Evolutionary conservation across 179 eudicot genomes (phyloP).

Genomic region (Silene coronaria): DNA sequence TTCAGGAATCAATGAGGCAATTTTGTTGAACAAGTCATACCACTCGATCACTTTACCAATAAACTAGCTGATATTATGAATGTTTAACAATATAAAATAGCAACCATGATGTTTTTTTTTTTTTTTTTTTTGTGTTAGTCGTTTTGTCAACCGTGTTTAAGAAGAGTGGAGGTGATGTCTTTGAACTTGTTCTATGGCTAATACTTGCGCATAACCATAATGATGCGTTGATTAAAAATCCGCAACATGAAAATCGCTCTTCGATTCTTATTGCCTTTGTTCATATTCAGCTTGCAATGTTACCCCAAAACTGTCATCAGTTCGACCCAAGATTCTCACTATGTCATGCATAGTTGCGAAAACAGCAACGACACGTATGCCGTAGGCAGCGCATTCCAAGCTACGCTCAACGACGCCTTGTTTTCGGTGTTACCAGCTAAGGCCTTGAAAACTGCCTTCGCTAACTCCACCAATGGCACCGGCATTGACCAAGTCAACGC

Average conservation of each 20-base stretch:
- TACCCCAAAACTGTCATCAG: neutral
- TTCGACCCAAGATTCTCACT: neutral
- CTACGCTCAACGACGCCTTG: neutral
- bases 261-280: neutral
- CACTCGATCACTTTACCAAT: too few relatives aligned
- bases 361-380: neutral
- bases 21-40: too few relatives aligned
- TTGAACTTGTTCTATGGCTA: neutral
- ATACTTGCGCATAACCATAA: neutral
- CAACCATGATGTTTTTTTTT: too few relatives aligned
- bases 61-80: too few relatives aligned
- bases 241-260: neutral
- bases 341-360: neutral
- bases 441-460: neutral
- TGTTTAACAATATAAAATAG: too few relatives aligned
- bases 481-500: constrained; percentile 7
- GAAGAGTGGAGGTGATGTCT: neutral
- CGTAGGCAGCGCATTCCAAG: constrained; percentile 6
- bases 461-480: constrained; percentile 14
- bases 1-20: too few relatives aligned
- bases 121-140: too few relatives aligned
- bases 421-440: neutral
- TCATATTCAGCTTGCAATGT: neutral
- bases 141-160: neutral
- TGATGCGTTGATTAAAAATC: neutral